A percentile compares a stretch with the other conserved stretches of the same genome.
These are phyloP conservation scores for Colletotrichum sidae DNA, from an alignment of 2,329 filamentous ascomycete species.

Conservation along the genomic window DNA sequence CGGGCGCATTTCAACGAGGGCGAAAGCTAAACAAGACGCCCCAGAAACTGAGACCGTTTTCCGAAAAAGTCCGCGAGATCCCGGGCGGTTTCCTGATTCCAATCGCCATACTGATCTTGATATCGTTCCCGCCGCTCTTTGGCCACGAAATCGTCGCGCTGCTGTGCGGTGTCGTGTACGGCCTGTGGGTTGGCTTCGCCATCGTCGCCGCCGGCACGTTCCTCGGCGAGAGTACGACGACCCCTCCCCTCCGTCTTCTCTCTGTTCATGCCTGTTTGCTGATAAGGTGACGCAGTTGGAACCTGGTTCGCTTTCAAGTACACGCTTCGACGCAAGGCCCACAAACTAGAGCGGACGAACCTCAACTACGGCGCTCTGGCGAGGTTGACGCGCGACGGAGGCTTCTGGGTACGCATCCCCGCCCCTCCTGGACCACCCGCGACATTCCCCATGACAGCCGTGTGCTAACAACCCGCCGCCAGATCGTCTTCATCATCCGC, in stretches of 20 bases:
- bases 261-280: not conserved
- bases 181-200: conserved; percentile 54
- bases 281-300: conserved; percentile 39
- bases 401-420: conserved; percentile 46
- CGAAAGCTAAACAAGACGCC: not conserved
- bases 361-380: conserved; percentile 54
- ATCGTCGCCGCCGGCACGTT: conserved; percentile 55
- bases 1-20: not conserved
- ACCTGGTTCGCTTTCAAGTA: conserved; percentile 56
- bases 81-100: conserved; percentile 54
- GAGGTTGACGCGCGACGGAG: conserved; percentile 53
- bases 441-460: fast-evolving
- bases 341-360: conserved; percentile 53
- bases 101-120: conserved; percentile 51
- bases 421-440: too few relatives aligned
- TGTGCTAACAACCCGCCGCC: not conserved
- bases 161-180: conserved; percentile 55
- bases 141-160: conserved; percentile 56
- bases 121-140: conserved; percentile 56
- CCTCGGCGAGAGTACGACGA: conserved; percentile 46
- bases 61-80: conserved; percentile 50
- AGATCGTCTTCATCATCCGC: conserved; percentile 53
- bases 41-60: conserved; percentile 47
- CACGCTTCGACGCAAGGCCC: conserved; percentile 48
- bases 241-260: too few relatives aligned